Percentiles rank a stretch among this genome's conserved stretches.
phyloP scores from a whole-genome alignment of 169 alveolate genomes.

The Eimeria mitis region DNA sequence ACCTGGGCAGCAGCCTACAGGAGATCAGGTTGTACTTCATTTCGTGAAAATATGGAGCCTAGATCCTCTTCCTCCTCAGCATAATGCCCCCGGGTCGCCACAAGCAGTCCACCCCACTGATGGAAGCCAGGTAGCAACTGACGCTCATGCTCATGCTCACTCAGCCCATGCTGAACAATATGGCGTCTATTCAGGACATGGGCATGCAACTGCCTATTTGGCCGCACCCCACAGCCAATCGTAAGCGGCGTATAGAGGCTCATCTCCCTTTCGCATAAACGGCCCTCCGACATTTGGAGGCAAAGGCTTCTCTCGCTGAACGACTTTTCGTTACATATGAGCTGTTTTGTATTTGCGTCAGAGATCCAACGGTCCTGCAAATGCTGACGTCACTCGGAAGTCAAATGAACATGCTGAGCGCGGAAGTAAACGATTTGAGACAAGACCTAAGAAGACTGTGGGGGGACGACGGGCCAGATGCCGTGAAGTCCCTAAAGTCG shows the following conservation, averaged over 20 bases:
- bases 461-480: slow-evolving; percentile 68
- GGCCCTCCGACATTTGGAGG: background rate
- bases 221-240: slow-evolving; percentile 26
- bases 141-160: slow-evolving; percentile 50
- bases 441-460: slow-evolving; percentile 70
- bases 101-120: slow-evolving; percentile 36
- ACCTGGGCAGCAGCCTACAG: slow-evolving; percentile 41
- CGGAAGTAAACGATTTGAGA: slow-evolving; percentile 83
- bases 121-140: slow-evolving; percentile 1
- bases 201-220: slow-evolving; percentile 1
- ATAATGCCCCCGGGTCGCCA: background rate
- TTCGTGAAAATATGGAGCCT: slow-evolving; percentile 82
- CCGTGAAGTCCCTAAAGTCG: slow-evolving; percentile 56
- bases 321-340: background rate
- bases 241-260: background rate
- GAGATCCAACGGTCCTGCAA: slow-evolving; percentile 85
- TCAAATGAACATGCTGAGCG: slow-evolving; percentile 81
- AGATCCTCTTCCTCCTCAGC: slow-evolving; percentile 77
- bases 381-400: slow-evolving; percentile 81
- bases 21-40: slow-evolving; percentile 70
- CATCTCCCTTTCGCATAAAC: background rate
- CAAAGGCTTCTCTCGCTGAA: background rate
- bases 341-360: slow-evolving; percentile 14
- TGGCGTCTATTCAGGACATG: background rate
- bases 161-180: slow-evolving; percentile 39